Conservation (phyloP, 805 yeast genomes). For the Metschnikowia amazonensis region DNA sequence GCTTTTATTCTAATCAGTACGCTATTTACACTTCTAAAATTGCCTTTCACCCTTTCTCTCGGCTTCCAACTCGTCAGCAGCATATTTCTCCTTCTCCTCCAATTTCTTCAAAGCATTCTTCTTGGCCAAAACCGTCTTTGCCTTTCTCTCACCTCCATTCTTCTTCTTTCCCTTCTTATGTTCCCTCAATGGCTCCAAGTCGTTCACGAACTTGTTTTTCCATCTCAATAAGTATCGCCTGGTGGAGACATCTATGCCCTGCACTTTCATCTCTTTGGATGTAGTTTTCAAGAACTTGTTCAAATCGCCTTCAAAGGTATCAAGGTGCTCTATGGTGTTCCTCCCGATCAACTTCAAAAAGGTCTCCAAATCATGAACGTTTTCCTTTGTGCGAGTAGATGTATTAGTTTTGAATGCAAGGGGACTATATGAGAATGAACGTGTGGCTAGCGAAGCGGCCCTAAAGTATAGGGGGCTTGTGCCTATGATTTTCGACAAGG, state of each 20-base stretch:
- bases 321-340: conserved; percentile 60
- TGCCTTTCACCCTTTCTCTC: conserved; percentile 41
- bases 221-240: conserved; percentile 74
- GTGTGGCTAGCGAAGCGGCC: conserved; percentile 4
- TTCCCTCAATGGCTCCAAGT: conserved; percentile 51
- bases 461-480: conserved; percentile 7
- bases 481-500: conserved; percentile 12
- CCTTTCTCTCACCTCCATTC: conserved; percentile 83
- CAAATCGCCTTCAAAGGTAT: conserved; percentile 57
- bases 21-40: conserved; percentile 24
- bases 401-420: conserved; percentile 45
- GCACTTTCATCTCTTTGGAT: conserved; percentile 58
- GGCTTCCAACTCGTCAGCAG: conserved; percentile 37
- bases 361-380: conserved; percentile 58
- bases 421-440: conserved; percentile 14
- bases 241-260: conserved; percentile 70
- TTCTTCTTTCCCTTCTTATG: conserved; percentile 67
- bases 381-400: conserved; percentile 41
- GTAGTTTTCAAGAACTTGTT: conserved; percentile 56
- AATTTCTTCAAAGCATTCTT: conserved; percentile 57
- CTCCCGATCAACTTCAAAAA: conserved; percentile 82
- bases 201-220: conserved; percentile 61
- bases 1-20: not conserved
- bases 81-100: conserved; percentile 45
- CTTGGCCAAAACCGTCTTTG: conserved; percentile 49